Evolutionary conservation across 371 early-diverging fungal genomes (phyloP).

Genomic region (Circinella umbellata): DNA sequence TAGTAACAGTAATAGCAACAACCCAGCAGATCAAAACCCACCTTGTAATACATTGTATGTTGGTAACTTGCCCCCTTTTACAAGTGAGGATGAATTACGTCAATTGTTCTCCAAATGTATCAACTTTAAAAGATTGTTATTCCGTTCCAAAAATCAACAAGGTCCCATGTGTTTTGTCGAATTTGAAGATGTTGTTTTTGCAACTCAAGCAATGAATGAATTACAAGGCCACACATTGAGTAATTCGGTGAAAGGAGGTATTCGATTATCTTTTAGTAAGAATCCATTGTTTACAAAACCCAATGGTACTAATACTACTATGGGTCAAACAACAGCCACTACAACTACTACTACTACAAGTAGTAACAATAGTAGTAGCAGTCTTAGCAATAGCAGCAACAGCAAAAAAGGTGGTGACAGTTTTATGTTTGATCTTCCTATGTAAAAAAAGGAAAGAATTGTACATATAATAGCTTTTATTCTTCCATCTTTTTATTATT

Average conservation of each 20-base stretch:
- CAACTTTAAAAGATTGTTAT: constrained; percentile 90
- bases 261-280: constrained; percentile 93
- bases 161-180: constrained; percentile 97
- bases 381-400: not conserved
- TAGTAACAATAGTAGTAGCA: not conserved
- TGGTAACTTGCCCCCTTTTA: constrained; percentile 87
- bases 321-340: not conserved
- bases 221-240: constrained; percentile 82
- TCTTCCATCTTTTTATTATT: too few species aligned
- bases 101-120: constrained; percentile 74
- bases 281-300: constrained; percentile 83
- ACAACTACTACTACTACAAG: constrained; percentile 3
- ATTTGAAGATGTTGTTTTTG: constrained; percentile 90
- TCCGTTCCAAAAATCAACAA: constrained; percentile 74
- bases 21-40: constrained; percentile 81
- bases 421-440: constrained; percentile 22
- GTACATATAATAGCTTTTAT: constrained; percentile 11
- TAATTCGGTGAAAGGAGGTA: constrained; percentile 91
- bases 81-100: constrained; percentile 89
- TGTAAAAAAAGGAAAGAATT: constrained; percentile 9
- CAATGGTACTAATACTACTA: constrained; percentile 4
- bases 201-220: constrained; percentile 85
- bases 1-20: constrained; percentile 19
- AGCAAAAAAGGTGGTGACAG: constrained; percentile 6
- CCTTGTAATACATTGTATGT: constrained; percentile 97